Base-by-base conservation (phyloP, 2,329 filamentous ascomycete genomes). In the Exophiala sideris region DNA sequence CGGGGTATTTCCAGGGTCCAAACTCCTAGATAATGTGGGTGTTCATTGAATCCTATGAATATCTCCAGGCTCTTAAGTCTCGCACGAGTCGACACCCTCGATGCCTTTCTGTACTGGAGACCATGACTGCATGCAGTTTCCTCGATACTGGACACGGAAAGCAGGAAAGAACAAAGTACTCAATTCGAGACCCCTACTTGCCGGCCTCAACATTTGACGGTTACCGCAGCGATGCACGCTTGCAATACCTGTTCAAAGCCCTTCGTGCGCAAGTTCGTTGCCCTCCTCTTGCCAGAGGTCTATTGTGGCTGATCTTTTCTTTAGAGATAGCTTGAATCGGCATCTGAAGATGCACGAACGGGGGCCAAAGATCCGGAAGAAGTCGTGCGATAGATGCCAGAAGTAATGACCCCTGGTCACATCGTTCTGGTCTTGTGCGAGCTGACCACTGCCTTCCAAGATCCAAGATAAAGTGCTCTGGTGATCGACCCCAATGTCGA, bases 271-370 rank as follows among this genome's bases (percentile, higher is more conserved):
- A 42, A 21, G 47, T 49, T 40, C 32, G 45, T 35, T 9, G 24
- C 3, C 11, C 14, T 34, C 16, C 16, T 34, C 14, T 35, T 10
- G 24, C 12, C 14, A 14, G 3, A 33, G 18, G 24, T 3, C 11
- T 11, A 9, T 29, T 29, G 24, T 29, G 24, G 24, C 24, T 29
- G 24, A 29, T 8, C 5, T 2, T 8, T 16, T 18, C n/a, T 6
- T 32, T 29, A 52, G 49, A 32, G 49, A 52, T 33, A 52, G 40
- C 32, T 18, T 46, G 14, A 52, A 52, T 14, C 49, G 49, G 18
- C 49, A 52, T 39, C 8, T 52, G 12, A 45, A 45, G 21, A 46
- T 36, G 32, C 40, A 52, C n/a, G 29, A 45, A 24, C 20, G 41
- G 36, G 49, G 40, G 12, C 29, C 11, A 14, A 45, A 38, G n/a